Percentiles rank a stretch among this genome's conserved stretches.
These are phyloP conservation scores for Leccinum disarticulatum DNA, from an alignment of 768 basidiomycete species.

Conservation along the genomic window DNA sequence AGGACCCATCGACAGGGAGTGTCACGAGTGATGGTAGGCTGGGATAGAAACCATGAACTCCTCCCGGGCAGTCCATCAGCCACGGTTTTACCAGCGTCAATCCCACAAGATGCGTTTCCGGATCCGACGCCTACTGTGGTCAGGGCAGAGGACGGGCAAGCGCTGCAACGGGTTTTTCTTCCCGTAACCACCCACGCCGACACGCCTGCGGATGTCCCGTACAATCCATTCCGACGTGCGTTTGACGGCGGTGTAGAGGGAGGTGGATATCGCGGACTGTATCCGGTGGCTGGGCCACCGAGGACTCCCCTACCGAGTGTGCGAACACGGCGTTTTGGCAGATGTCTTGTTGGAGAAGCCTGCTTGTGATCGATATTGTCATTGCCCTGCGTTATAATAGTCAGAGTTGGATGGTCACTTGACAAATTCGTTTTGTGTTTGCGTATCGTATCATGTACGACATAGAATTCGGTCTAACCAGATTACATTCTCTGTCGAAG, in stretches of 20 bases:
- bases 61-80: slow-evolving; percentile 1
- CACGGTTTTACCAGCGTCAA: slow-evolving; percentile 4
- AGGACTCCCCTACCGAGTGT: not conserved
- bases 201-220: not conserved
- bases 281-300: slow-evolving; percentile 9
- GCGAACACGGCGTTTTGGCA: slow-evolving; percentile 21
- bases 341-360: slow-evolving; percentile 12
- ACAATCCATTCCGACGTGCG: no score
- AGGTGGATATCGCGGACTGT: slow-evolving; percentile 2
- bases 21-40: slow-evolving; percentile 14
- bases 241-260: not conserved
- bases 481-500: not conserved
- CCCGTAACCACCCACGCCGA: not conserved
- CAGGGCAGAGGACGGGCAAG: not conserved
- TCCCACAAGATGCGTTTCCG: slow-evolving; percentile 25
- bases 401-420: not conserved
- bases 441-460: not conserved
- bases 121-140: slow-evolving; percentile 15
- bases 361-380: slow-evolving; percentile 11
- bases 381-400: not conserved
- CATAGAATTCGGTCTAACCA: not conserved
- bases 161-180: not conserved
- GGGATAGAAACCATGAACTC: slow-evolving; percentile 24
- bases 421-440: not conserved
- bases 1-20: not conserved